Base-by-base conservation (phyloP, 129 eudicot species). In the Arctium lappa region DNA sequence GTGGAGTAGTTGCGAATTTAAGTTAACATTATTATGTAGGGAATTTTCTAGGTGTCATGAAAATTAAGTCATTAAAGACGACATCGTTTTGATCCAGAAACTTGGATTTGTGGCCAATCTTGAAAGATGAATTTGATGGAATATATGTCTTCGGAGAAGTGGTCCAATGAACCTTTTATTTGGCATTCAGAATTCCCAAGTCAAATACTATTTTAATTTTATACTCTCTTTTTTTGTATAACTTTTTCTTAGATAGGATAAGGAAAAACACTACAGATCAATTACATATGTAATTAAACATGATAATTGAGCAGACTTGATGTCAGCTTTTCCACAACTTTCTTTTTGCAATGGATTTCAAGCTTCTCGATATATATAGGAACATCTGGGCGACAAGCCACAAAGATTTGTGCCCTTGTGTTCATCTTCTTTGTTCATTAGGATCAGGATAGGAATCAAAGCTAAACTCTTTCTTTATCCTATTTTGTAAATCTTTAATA, bases 1-100 rank as follows among this genome's bases (percentile, higher is more conserved):
- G 27, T 8, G 53, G 46, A 82, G 85, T 82, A 74, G 80, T 65
- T 82, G 85, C 75, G 85, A 60, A 81, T 74, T 81, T 81, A 81
- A 74, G 75, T 29, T 63, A 18, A n/a, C 85, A 81, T 81, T 74
- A 82, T 13, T 65, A 74, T 71, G 85, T 63, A 63, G 85, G 80
- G 86, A 69, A 76, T 76, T 82, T 68, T 76, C 31, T 33, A 60
- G 81, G 50, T 82, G 81, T 82, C 77, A 46, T 76, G 86, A 82
- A 34, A 82, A 76, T 18, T 27, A 76, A 76, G 85, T 82, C 29
- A 77, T 65, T 46, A 8, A 75, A 73, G 48, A 50, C 40, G 40
- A 39, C 1, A 38, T 37, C 30, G 53, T 71, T 80, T 76, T 80
- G 78, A 76, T 80, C 78, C 16, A 79, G 48, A 79, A 37, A 81